A percentile compares a stretch with the other conserved stretches of the same genome.
Evolutionary conservation across 2,329 filamentous ascomycete genomes (phyloP).

Genomic region (Aspergillus proliferans): DNA sequence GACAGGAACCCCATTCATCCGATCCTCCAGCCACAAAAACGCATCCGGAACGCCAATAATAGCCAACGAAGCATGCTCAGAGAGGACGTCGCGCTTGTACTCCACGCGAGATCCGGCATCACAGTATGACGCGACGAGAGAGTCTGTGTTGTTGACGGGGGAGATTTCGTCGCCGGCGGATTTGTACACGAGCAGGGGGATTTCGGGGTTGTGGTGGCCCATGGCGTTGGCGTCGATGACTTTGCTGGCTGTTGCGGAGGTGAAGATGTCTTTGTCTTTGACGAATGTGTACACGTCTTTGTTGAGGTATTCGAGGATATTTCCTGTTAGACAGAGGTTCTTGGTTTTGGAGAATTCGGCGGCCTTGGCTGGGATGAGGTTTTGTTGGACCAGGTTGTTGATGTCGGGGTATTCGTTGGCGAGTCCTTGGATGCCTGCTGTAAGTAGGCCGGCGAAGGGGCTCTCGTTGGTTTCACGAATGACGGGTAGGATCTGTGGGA

Average conservation of each 20-base stretch:
- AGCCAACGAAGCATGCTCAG: constrained; percentile 35
- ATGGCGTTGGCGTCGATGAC: constrained; percentile 22
- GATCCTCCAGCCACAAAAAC: constrained; percentile 23
- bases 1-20: constrained; percentile 11
- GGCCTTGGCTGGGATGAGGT: constrained; percentile 11
- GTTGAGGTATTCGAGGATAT: constrained; percentile 12
- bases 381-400: constrained; percentile 8
- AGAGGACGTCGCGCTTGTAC: constrained; percentile 42
- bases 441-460: constrained; percentile 31
- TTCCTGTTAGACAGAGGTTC: constrained; percentile 14
- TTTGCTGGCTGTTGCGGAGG: constrained; percentile 2
- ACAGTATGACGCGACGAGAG: constrained; percentile 39
- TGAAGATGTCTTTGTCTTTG: constrained; percentile 14
- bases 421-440: constrained; percentile 21
- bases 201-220: constrained; percentile 38
- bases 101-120: constrained; percentile 35
- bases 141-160: constrained; percentile 40
- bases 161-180: constrained; percentile 44
- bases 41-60: constrained; percentile 29
- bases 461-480: constrained; percentile 29
- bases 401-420: constrained; percentile 21
- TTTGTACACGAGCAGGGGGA: constrained; percentile 49
- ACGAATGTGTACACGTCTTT: constrained; percentile 18
- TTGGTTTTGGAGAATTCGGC: constrained; percentile 16
- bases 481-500: constrained; percentile 36